Evolutionary conservation across 345 rosid species (phyloP).

Genomic region (Dipteronia dyeriana): DNA sequence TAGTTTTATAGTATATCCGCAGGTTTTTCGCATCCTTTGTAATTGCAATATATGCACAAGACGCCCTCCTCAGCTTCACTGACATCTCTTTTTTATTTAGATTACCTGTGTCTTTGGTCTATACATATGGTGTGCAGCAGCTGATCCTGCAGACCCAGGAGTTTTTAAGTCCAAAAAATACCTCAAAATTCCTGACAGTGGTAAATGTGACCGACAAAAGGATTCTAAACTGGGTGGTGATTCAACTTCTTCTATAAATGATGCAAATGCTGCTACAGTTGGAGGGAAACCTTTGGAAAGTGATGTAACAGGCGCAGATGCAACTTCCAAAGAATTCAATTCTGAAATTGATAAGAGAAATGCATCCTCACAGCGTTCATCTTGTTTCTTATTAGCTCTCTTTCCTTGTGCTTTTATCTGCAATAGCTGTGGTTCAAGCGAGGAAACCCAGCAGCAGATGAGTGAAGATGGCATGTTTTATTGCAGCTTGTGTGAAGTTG

Average conservation of each 20-base stretch:
- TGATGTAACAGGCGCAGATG: constrained; percentile 33
- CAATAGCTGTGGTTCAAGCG: constrained; percentile 50
- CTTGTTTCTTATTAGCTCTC: constrained; percentile 49
- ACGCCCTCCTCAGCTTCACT: background rate
- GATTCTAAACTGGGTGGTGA: constrained; percentile 66
- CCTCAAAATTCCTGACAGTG: constrained; percentile 55
- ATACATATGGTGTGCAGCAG: constrained; percentile 83
- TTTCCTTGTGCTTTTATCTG: constrained; percentile 71
- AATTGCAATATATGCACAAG: background rate
- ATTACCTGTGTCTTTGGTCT: constrained; percentile 71
- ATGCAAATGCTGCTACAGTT: constrained; percentile 42
- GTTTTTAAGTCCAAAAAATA: constrained; percentile 81
- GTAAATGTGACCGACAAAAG: constrained; percentile 45
- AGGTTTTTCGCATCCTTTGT: background rate
- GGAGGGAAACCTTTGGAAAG: constrained; percentile 57
- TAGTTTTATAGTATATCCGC: background rate
- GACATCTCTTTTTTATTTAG: constrained; percentile 37
- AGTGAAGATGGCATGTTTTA: constrained; percentile 98
- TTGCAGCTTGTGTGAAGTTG: constrained; percentile 96
- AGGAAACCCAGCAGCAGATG: constrained; percentile 64
- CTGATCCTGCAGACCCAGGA: constrained; percentile 90
- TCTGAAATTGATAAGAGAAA: constrained; percentile 37
- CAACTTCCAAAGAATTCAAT: constrained; percentile 34
- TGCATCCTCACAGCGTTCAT: constrained; percentile 37
- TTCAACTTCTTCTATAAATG: constrained; percentile 53